Percentiles rank a stretch among this genome's conserved stretches.
phyloP scores from a whole-genome alignment of 2,329 filamentous ascomycete species.

The Exophiala dermatitidis region DNA sequence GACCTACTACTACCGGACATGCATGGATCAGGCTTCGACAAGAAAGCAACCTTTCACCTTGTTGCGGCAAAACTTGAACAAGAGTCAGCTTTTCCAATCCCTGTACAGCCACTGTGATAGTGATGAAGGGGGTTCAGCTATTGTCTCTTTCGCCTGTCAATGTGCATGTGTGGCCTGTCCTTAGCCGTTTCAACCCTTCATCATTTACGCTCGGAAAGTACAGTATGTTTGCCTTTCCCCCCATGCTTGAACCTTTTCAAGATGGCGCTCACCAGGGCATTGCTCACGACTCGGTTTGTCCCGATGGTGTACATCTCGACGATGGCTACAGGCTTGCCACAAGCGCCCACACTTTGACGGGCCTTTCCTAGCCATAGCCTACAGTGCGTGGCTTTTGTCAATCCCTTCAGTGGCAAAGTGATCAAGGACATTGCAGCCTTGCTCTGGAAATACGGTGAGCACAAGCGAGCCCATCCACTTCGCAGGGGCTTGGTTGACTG shows the following conservation, averaged over 20 bases:
- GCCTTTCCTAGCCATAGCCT: conserved; percentile 11
- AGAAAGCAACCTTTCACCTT: too few species aligned
- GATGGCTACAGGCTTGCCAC: neutral
- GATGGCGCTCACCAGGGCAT: neutral
- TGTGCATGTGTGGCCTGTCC: too few species aligned
- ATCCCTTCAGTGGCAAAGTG: conserved; percentile 6
- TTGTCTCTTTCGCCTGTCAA: too few species aligned
- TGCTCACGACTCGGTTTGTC: neutral
- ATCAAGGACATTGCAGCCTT: conserved; percentile 6
- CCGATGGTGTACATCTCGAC: neutral
- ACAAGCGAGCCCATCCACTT: neutral
- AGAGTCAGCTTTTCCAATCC: too few species aligned
- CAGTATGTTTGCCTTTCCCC: neutral
- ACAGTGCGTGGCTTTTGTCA: conserved; percentile 12
- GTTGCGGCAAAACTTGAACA: too few species aligned
- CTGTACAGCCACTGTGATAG: too few species aligned
- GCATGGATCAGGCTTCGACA: too few species aligned
- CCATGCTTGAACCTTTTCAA: neutral
- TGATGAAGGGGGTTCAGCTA: too few species aligned
- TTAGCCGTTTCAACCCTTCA: neutral
- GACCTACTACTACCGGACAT: too few species aligned
- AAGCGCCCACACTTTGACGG: conserved; percentile 4
- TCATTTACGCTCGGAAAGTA: neutral
- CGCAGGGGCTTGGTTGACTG: neutral
- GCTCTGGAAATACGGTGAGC: conserved; percentile 18